Conservation (phyloP, 495 filamentous ascomycete species). For the Neurospora intermedia region DNA sequence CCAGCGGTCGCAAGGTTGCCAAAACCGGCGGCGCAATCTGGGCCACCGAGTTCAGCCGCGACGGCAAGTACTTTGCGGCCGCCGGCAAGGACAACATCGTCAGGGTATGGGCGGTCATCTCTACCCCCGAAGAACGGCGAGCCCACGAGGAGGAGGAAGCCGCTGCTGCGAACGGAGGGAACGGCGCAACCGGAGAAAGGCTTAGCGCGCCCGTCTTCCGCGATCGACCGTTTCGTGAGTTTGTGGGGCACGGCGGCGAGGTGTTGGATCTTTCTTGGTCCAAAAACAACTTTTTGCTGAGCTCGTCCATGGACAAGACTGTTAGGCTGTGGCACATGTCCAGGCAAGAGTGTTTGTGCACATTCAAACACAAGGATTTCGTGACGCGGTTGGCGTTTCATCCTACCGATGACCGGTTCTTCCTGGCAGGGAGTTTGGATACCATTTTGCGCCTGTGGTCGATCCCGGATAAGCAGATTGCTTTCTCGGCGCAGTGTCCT, state of each 20-base stretch:
- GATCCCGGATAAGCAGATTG: conserved; percentile 92
- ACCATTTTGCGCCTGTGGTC: conserved; percentile 91
- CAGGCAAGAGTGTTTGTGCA: conserved; percentile 77
- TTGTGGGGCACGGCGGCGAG: conserved; percentile 75
- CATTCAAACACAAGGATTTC: conserved; percentile 94
- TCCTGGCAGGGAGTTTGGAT: conserved; percentile 87
- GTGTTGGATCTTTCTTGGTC: conserved; percentile 94
- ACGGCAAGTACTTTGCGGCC: conserved; percentile 83
- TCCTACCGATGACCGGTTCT: conserved; percentile 91
- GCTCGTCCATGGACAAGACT: conserved; percentile 97
- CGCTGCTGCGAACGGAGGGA: conserved; percentile 21
- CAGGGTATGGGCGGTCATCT: conserved; percentile 82
- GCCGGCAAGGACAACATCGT: conserved; percentile 82
- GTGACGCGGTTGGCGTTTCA: conserved; percentile 94
- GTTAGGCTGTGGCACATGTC: conserved; percentile 91
- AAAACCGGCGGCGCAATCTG: conserved; percentile 58
- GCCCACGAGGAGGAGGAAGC: conserved; percentile 62
- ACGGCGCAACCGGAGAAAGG: conserved; percentile 35
- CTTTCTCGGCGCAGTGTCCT: conserved; percentile 69
- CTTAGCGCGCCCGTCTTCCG: conserved; percentile 90
- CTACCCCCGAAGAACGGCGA: conserved; percentile 66
- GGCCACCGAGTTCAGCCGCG: conserved; percentile 86
- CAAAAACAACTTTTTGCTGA: conserved; percentile 97
- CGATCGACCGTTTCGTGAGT: conserved; percentile 63
- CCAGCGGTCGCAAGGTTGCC: conserved; percentile 21